Conservation (phyloP, 1,284 basidiomycete genomes). For the Vanrija sp. region DNA sequence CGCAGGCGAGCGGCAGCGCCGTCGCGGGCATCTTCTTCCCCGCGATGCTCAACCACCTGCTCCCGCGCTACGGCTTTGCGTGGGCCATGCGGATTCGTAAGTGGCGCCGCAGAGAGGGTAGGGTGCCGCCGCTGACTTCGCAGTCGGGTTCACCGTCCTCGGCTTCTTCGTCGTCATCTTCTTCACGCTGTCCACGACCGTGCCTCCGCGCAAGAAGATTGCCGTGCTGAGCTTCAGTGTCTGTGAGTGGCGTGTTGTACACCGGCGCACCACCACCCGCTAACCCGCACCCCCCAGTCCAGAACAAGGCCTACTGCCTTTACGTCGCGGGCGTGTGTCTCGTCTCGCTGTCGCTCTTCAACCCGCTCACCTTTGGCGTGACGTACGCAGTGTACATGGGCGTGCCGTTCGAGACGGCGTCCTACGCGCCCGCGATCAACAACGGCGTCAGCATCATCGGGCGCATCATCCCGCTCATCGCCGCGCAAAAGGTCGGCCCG, state of each 20-base stretch:
- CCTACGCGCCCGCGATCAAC: slow-evolving; percentile 31
- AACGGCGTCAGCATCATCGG: slow-evolving; percentile 36
- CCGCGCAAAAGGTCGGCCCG: slow-evolving; percentile 30
- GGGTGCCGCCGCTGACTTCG: not conserved
- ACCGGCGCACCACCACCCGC: no score
- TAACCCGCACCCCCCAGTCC: slow-evolving; percentile 22
- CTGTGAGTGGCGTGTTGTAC: slow-evolving; percentile 11
- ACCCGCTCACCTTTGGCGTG: slow-evolving; percentile 31
- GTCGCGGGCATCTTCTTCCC: slow-evolving; percentile 54
- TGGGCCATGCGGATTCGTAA: slow-evolving; percentile 37
- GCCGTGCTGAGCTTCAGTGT: slow-evolving; percentile 30
- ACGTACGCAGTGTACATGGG: slow-evolving; percentile 30
- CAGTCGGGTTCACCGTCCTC: slow-evolving; percentile 37
- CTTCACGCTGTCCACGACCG: slow-evolving; percentile 29
- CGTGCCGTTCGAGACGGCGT: slow-evolving; percentile 21
- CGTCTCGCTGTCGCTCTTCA: slow-evolving; percentile 27
- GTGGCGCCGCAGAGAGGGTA: not conserved
- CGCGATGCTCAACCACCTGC: slow-evolving; percentile 52
- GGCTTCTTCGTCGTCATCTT: slow-evolving; percentile 17
- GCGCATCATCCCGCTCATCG: slow-evolving; percentile 33
- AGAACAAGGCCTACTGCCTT: slow-evolving; percentile 25
- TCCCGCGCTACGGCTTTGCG: slow-evolving; percentile 52
- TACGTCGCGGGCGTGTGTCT: slow-evolving; percentile 25
- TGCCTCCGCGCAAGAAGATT: slow-evolving; percentile 33
- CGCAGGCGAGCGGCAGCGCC: slow-evolving; percentile 34